phyloP scores from a whole-genome alignment of 2,329 filamentous ascomycete species.

The Aspergillus pseudoglaucus region DNA sequence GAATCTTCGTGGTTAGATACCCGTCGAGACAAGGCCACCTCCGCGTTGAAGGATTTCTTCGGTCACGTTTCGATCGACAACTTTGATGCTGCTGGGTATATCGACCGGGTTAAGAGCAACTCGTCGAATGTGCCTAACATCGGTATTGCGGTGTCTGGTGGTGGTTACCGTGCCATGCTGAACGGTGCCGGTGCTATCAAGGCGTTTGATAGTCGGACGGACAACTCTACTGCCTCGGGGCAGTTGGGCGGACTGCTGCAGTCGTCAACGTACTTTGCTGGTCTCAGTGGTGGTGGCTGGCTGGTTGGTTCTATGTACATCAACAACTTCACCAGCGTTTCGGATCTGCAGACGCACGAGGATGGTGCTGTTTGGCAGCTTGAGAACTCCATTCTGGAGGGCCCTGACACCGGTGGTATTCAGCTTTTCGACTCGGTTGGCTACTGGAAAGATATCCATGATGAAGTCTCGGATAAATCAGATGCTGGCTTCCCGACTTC shows the following conservation, averaged over 20 bases:
- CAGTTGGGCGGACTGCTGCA: constrained; percentile 78
- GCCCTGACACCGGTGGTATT: constrained; percentile 32
- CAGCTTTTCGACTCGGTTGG: constrained; percentile 41
- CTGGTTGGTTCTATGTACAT: constrained; percentile 73
- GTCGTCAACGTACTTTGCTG: constrained; percentile 72
- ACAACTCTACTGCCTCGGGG: constrained; percentile 54
- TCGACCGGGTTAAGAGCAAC: constrained; percentile 55
- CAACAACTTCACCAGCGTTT: constrained; percentile 70
- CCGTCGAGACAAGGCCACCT: constrained; percentile 65
- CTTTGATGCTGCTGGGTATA: constrained; percentile 70
- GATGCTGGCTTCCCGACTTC: constrained; percentile 62
- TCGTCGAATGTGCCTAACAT: constrained; percentile 59
- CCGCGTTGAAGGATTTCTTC: constrained; percentile 68
- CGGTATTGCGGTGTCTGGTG: constrained; percentile 72
- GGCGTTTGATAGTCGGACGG: constrained; percentile 70
- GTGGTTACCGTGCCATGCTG: constrained; percentile 80
- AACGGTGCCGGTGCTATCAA: constrained; percentile 77
- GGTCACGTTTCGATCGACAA: constrained; percentile 64
- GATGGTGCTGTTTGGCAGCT: constrained; percentile 23
- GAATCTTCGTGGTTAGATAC: constrained; percentile 69
- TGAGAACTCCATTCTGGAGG: constrained; percentile 44
- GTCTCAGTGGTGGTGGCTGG: constrained; percentile 80
- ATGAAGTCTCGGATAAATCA: constrained; percentile 55
- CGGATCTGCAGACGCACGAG: constrained; percentile 25
- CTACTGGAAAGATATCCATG: constrained; percentile 58